Evolutionary conservation across 257 asterid species (phyloP).

Genomic region (Knoxia roxburghii): DNA sequence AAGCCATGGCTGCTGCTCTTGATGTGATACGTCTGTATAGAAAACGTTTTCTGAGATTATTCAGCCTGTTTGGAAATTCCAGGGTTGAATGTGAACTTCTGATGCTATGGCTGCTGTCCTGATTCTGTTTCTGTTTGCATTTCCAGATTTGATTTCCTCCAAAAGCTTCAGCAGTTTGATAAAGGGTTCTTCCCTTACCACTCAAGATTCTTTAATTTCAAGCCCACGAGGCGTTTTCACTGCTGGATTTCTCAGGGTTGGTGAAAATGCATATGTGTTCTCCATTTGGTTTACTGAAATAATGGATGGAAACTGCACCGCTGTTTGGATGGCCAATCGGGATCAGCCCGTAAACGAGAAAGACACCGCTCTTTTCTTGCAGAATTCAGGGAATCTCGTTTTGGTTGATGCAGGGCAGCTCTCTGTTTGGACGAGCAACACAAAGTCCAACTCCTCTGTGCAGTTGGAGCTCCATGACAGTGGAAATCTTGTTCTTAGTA

Average conservation of each 20-base stretch:
- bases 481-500: conserved; percentile 29
- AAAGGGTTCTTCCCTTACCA: conserved; percentile 13
- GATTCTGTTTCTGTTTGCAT: conserved; percentile 7
- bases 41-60: too few relatives aligned
- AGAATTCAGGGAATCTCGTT: conserved; percentile 18
- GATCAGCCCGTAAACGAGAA: conserved; percentile 22
- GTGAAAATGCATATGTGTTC: conserved; percentile 25
- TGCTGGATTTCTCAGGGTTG: conserved; percentile 26
- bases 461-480: conserved; percentile 18
- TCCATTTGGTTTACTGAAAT: conserved; percentile 22
- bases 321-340: conserved; percentile 40
- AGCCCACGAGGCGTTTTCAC: conserved; percentile 15
- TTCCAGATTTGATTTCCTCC: conserved; percentile 1
- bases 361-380: conserved; percentile 16
- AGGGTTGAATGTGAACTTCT: neutral
- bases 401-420: conserved; percentile 20
- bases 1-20: too few relatives aligned
- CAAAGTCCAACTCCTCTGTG: conserved; percentile 6
- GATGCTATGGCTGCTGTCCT: conserved; percentile 9
- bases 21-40: too few relatives aligned
- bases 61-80: too few relatives aligned
- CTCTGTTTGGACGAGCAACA: conserved; percentile 22
- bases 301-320: conserved; percentile 8
- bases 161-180: conserved; percentile 4
- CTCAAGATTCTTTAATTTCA: conserved; percentile 16